phyloP scores from a whole-genome alignment of 139 green algal genomes.

The Haematococcus sp. region DNA sequence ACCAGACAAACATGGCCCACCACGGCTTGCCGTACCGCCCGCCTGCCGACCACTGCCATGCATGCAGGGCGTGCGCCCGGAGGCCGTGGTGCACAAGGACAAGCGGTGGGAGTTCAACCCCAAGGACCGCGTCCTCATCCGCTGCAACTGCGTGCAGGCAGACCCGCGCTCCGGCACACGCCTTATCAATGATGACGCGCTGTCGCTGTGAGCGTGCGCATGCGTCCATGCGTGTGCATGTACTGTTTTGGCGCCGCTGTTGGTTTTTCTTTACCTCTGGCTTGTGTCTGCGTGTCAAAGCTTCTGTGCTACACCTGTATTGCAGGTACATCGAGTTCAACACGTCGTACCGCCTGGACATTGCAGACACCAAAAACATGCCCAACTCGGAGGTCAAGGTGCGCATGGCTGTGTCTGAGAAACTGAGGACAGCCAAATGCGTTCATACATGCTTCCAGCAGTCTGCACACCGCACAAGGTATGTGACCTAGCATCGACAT shows the following conservation, averaged over 20 bases:
- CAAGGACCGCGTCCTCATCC: slow-evolving; percentile 22
- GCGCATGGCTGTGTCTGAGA: neutral
- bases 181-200: slow-evolving; percentile 33
- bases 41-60: too few species aligned
- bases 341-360: slow-evolving; percentile 35
- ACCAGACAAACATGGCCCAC: too few species aligned
- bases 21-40: too few species aligned
- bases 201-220: slow-evolving; percentile 21
- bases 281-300: neutral
- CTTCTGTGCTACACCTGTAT: neutral
- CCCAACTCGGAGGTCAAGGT: slow-evolving; percentile 31
- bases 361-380: slow-evolving; percentile 42
- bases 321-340: slow-evolving; percentile 43
- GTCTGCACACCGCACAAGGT: too few species aligned
- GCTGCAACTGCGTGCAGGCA: slow-evolving; percentile 42
- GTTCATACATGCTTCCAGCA: too few species aligned
- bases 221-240: neutral
- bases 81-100: slow-evolving; percentile 20
- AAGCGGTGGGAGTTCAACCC: slow-evolving; percentile 36
- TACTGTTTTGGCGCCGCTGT: too few species aligned
- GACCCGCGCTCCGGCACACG: slow-evolving; percentile 33
- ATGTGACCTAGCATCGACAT: too few species aligned
- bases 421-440: too few species aligned
- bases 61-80: slow-evolving; percentile 24
- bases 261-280: too few species aligned